Evolutionary conservation across 345 rosid species (phyloP).

Genomic region (Lepidium sativum): DNA sequence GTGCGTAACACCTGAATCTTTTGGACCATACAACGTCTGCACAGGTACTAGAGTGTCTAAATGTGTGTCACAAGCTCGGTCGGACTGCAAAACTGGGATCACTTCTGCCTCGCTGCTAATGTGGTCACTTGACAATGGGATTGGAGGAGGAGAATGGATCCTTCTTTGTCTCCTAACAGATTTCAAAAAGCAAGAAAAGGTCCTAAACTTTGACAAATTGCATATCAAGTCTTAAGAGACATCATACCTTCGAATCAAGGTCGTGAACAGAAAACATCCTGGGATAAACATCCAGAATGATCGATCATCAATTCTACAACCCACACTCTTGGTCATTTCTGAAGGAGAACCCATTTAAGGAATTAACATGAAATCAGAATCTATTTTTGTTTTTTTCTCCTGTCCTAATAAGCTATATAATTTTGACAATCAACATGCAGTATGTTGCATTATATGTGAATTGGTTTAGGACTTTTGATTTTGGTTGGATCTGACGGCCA

Average conservation of each 20-base stretch:
- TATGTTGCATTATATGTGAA: not conserved
- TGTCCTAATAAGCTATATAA: not conserved
- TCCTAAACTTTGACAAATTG: slow-evolving; percentile 15
- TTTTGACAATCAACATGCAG: not conserved
- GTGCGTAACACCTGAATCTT: slow-evolving; percentile 66
- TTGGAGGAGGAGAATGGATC: slow-evolving; percentile 43
- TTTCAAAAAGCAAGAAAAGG: slow-evolving; percentile 7
- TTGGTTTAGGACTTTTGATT: too few relatives aligned
- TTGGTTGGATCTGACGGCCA: too few relatives aligned
- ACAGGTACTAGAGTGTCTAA: slow-evolving; percentile 41
- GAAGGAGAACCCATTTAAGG: slow-evolving; percentile 18
- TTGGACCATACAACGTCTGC: slow-evolving; percentile 52
- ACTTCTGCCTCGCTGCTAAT: slow-evolving; percentile 62
- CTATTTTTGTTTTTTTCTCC: not conserved
- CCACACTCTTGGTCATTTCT: slow-evolving; percentile 80
- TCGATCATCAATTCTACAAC: slow-evolving; percentile 85
- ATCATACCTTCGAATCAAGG: slow-evolving; percentile 55
- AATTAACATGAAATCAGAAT: not conserved
- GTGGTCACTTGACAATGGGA: slow-evolving; percentile 88
- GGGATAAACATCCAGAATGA: slow-evolving; percentile 93
- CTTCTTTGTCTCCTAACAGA: slow-evolving; percentile 56
- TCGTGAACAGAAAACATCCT: slow-evolving; percentile 85
- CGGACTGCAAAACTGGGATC: slow-evolving; percentile 48
- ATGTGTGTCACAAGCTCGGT: slow-evolving; percentile 36
- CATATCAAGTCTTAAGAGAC: not conserved